Evolutionary conservation across 2,329 filamentous ascomycete species (phyloP).

Genomic region (Fusarium acutatum): DNA sequence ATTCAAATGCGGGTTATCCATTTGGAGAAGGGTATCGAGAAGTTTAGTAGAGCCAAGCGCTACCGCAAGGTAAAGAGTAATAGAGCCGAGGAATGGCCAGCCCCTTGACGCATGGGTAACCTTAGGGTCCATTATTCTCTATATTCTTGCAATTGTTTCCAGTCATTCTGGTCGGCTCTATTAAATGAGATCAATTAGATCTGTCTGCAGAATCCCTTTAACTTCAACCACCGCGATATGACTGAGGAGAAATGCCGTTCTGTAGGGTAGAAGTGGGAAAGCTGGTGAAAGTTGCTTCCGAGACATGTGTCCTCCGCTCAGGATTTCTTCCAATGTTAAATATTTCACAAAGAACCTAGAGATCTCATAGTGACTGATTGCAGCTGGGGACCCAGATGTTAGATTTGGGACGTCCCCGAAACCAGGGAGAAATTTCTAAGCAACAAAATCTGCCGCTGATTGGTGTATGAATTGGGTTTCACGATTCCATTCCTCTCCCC

Average conservation of each 20-base stretch:
- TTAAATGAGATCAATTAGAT: neutral
- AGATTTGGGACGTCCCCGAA: no score
- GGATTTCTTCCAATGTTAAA: fast-evolving
- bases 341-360: neutral
- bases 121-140: neutral
- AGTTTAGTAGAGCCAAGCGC: neutral
- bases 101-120: neutral
- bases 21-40: fast-evolving
- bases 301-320: fast-evolving
- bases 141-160: fast-evolving
- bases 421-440: no score
- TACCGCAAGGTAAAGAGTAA: fast-evolving
- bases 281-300: fast-evolving
- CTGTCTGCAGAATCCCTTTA: fast-evolving
- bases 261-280: neutral
- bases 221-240: neutral
- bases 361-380: fast-evolving
- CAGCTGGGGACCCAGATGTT: fast-evolving
- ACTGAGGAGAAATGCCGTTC: fast-evolving
- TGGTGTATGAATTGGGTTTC: no score
- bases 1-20: fast-evolving
- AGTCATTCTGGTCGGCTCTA: neutral
- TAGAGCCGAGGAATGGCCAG: neutral
- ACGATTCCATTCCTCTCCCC: no score
- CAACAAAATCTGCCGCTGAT: no score